Conservation (phyloP, 305 asterid species). For the Solanum aculeatissimum region DNA sequence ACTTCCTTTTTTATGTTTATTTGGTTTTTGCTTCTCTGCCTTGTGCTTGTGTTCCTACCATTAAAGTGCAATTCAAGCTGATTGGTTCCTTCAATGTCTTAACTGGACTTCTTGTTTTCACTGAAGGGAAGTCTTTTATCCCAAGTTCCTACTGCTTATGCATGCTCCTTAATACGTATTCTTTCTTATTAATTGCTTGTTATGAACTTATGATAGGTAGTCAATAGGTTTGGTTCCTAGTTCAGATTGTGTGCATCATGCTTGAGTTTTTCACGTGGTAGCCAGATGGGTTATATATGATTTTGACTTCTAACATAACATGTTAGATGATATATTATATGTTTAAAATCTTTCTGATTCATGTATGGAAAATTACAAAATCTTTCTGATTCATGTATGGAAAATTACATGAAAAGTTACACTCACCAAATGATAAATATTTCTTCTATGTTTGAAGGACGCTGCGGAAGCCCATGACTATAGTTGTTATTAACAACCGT, state of each 20-base stretch:
- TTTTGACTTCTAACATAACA: not conserved
- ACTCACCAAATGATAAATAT: not conserved
- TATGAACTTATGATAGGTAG: not conserved
- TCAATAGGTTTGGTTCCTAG: not conserved
- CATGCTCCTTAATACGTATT: not conserved
- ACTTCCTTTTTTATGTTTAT: not conserved
- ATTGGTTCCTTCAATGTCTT: not conserved
- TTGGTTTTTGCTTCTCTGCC: not conserved
- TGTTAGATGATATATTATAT: not conserved
- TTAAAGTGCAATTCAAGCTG: not conserved
- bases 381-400: not conserved
- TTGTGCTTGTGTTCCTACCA: not conserved
- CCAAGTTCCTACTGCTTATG: not conserved
- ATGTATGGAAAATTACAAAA: not conserved
- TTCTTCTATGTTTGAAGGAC: conserved; percentile 29
- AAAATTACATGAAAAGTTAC: not conserved
- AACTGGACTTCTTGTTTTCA: not conserved
- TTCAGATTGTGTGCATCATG: not conserved
- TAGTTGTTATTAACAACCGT: conserved; percentile 79
- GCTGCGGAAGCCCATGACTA: conserved; percentile 70
- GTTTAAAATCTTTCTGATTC: not conserved
- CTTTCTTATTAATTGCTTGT: not conserved
- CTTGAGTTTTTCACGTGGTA: not conserved
- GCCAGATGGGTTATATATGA: not conserved
- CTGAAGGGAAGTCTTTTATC: not conserved